Conservation (phyloP, 495 filamentous ascomycete species). For the Echria macrotheca region DNA sequence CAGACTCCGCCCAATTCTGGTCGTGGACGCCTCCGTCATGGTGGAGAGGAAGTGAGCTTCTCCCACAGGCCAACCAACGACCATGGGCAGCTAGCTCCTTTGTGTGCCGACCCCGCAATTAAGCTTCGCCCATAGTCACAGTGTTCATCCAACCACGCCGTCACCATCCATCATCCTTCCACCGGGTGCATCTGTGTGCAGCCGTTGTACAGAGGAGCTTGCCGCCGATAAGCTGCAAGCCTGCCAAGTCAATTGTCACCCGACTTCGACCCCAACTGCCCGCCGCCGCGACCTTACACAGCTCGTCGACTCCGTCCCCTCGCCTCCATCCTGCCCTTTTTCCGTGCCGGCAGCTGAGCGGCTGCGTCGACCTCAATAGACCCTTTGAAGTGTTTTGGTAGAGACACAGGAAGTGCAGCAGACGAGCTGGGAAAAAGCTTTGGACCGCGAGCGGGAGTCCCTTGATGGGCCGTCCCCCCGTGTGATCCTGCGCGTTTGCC, state of each 20-base stretch:
- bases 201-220: conserved; percentile 3
- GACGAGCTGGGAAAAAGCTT: too few species aligned
- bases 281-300: not conserved
- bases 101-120: conserved; percentile 32
- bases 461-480: conserved; percentile 59
- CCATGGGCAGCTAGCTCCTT: conserved; percentile 23
- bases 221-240: conserved; percentile 9
- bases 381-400: too few species aligned
- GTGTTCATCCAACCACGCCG: conserved; percentile 17
- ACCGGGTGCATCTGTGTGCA: conserved; percentile 13
- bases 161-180: conserved; percentile 12
- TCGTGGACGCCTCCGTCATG: conserved; percentile 14
- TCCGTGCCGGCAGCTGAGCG: too few species aligned
- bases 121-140: conserved; percentile 20
- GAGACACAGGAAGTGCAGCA: too few species aligned
- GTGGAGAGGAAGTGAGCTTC: conserved; percentile 13
- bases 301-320: not conserved
- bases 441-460: conserved; percentile 22
- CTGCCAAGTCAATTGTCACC: conserved; percentile 13
- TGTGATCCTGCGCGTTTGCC: conserved; percentile 49
- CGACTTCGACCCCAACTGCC: conserved; percentile 14
- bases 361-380: too few species aligned
- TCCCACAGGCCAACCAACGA: conserved; percentile 22
- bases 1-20: conserved; percentile 2
- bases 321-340: not conserved